Base-by-base conservation (phyloP, 2,329 filamentous ascomycete genomes). In the Penicillium sp. region DNA sequence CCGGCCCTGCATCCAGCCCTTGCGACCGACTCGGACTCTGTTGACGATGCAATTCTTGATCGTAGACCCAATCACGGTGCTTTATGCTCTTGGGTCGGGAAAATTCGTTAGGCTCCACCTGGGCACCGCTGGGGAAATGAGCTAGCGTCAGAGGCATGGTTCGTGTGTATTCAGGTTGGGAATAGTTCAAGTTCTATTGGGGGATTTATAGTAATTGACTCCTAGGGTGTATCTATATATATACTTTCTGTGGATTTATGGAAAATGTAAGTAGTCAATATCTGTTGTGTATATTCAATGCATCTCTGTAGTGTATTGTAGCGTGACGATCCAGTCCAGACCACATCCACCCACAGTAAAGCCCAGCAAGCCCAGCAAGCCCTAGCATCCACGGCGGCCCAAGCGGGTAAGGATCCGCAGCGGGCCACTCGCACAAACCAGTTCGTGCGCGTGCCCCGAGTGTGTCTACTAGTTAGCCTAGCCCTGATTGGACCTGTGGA, bases 341-440 rank as follows among this genome's bases (percentile, higher is more conserved):
- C 5, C 34, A 23, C 10, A 20, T 23, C 34, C 34, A 37, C 23
- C 20, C 7, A 33, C 5, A 40, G n/a, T 20, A 15, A 20, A 40
- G 26, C 6, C 26, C 26, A 10, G 26, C 7, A 27, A 7, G 26
- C 26, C 26, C 26, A 27, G 26, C 7, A 42, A 27, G 39, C 45
- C 46, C 46, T 49, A 27, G 46, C 46, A 37, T 48, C 36, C 34
- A 20, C 21, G 42, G 13, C 23, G 15, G 29, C 46, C 32, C 37
- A 43, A 33, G 23, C 23, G 20, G 46, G 46, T 20, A 49, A 43
- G 20, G 46, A 49, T 49, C 39, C 21, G 9, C 46, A 39, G 15
- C 10, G 26, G 26, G 10, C 26, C 26, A 27, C 3, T n/a, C 39
- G 23, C 39, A 29, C 39, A 42, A 42, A 42, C 26, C 17, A 15